These are phyloP conservation scores for Diaporthe eres DNA, from an alignment of 2,329 filamentous ascomycete species.

Conservation along the genomic window DNA sequence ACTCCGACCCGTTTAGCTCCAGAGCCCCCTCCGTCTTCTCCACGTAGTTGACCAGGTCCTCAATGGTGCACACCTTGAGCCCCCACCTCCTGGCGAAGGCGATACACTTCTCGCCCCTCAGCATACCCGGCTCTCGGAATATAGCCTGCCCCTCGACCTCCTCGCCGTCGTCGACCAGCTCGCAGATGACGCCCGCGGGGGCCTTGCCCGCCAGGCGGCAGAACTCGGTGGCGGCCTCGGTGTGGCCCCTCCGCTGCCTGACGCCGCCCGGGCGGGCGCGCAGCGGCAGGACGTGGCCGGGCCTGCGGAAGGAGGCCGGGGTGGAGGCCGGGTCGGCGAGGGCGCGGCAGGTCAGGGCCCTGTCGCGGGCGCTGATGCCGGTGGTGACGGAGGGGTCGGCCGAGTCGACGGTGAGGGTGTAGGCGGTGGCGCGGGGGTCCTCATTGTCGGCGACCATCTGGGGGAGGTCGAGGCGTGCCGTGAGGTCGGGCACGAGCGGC, in stretches of 20 bases:
- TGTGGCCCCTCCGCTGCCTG: conserved; percentile 85
- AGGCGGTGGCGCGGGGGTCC: conserved; percentile 92
- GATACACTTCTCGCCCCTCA: conserved; percentile 89
- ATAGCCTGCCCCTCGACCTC: conserved; percentile 78
- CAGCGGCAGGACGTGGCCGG: conserved; percentile 92
- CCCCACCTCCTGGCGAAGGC: conserved; percentile 90
- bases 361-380: conserved; percentile 91
- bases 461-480: conserved; percentile 80
- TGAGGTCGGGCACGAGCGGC: conserved; percentile 79
- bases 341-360: conserved; percentile 83
- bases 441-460: conserved; percentile 85
- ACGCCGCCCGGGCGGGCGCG: conserved; percentile 85
- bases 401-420: conserved; percentile 91
- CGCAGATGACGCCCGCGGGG: conserved; percentile 86
- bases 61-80: conserved; percentile 94
- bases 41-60: conserved; percentile 85
- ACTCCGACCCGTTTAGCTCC: conserved; percentile 57
- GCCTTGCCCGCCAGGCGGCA: conserved; percentile 86
- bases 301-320: conserved; percentile 78
- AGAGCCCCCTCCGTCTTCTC: conserved; percentile 80
- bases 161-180: conserved; percentile 89
- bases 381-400: conserved; percentile 81
- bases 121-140: conserved; percentile 83
- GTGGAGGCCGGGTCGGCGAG: conserved; percentile 77
- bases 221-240: conserved; percentile 93